Conservation (phyloP, 495 filamentous ascomycete genomes). For the Articulospora tetracladia region DNA sequence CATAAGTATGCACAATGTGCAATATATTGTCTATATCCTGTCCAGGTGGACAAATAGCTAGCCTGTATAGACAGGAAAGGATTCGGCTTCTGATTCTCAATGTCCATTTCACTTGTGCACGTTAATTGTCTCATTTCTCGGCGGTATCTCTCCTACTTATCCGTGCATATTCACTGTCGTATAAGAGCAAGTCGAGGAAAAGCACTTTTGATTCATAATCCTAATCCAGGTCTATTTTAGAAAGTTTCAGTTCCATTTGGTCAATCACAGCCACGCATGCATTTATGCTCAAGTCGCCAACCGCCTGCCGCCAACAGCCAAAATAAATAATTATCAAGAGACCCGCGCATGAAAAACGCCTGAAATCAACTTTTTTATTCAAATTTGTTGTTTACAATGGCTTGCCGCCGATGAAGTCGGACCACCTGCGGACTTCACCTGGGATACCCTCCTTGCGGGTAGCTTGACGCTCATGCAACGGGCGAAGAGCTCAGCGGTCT, state of each 20-base stretch:
- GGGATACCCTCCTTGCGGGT: conserved; percentile 75
- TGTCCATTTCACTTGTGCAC: no score
- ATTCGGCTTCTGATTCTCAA: no score
- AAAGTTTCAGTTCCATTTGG: neutral
- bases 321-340: neutral
- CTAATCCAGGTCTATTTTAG: neutral
- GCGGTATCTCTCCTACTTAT: no score
- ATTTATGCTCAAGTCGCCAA: neutral
- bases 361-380: neutral
- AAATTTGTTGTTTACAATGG: conserved; percentile 54
- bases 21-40: no score
- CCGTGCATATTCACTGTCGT: no score
- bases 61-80: no score
- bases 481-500: conserved; percentile 95
- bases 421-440: conserved; percentile 87
- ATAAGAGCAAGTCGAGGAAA: no score
- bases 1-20: no score
- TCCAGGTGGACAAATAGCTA: no score
- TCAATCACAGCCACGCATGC: neutral
- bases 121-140: no score
- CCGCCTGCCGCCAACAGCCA: neutral
- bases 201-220: neutral
- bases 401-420: conserved; percentile 89
- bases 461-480: conserved; percentile 95
- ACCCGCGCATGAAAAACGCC: neutral